Evolutionary conservation across 306 rosid genomes (phyloP), one percentile per base, ranked within the genome.

Genomic region (Astragalus glycyphyllos): DNA sequence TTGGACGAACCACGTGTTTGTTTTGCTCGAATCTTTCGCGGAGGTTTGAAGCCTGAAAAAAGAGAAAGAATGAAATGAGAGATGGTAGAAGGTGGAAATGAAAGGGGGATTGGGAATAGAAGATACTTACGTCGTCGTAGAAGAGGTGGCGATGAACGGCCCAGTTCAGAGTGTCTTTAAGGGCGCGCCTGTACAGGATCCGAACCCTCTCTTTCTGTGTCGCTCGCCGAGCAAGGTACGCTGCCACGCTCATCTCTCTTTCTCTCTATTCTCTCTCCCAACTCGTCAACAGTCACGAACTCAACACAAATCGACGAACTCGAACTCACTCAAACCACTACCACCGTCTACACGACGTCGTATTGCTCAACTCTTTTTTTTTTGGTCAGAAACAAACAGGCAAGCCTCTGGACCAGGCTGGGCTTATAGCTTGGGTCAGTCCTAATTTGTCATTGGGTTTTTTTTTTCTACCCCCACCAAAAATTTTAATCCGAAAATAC

Each of bases 81-180:
- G 54, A 38, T 26, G 31, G 31, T 26, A 26, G 31, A 26, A 4
- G 23, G 3, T 15, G 20, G n/a, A 7, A 23, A 1, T 7, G 3
- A 0, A 31, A 48, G 11, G 11, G 13, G 37, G 23, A 10, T 56
- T 4, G 14, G 2, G 26, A 14, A 6, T 9, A 40, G 40, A 35
- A 35, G 40, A 35, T 35, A 35, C 40, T 8, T 65, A 89, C 98
- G 74, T 92, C 98, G 37, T 59, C 77, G 77, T 92, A 92, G 78
- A 92, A 92, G 82, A 92, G 88, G 83, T 86, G 96, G 83, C 98
- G 96, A 85, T 92, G 98, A 9, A 92, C 98, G 46, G 96, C 98
- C 96, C 95, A 92, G 49, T 88, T 92, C 75, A 92, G 98, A 51
- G 95, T 84, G 70, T 89, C 95, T 76, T 85, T 87, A 78, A 92